Percentiles rank a stretch among this genome's conserved stretches.
These are phyloP conservation scores for Pelargonium australe DNA, from an alignment of 441 rosid species.

Conservation along the genomic window DNA sequence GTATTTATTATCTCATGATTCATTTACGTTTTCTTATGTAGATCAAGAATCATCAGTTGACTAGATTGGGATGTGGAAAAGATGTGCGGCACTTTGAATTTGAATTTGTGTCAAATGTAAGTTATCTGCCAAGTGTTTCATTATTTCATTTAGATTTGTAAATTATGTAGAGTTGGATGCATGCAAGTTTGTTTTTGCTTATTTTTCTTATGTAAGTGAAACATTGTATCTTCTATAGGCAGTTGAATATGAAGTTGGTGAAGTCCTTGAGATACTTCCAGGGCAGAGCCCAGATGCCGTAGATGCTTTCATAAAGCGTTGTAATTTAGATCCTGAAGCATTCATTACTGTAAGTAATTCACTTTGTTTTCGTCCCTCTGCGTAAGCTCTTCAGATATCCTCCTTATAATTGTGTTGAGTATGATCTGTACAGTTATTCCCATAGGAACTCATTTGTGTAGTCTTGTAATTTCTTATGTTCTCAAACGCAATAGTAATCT, in stretches of 20 bases:
- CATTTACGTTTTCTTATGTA: conserved; percentile 25
- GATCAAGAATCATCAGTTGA: conserved; percentile 59
- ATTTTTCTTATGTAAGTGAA: conserved; percentile 10
- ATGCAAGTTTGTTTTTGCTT: conserved; percentile 7
- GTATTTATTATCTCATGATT: not conserved
- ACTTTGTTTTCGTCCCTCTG: conserved; percentile 10
- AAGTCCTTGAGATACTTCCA: conserved; percentile 86
- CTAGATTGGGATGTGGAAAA: conserved; percentile 54
- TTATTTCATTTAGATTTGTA: not conserved
- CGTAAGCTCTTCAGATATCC: not conserved
- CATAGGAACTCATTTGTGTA: not conserved
- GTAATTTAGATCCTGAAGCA: conserved; percentile 74
- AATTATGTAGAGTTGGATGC: conserved; percentile 1
- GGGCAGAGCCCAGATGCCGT: conserved; percentile 55
- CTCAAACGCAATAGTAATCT: not conserved
- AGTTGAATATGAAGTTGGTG: conserved; percentile 64
- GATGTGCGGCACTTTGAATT: conserved; percentile 92
- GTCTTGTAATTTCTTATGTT: not conserved
- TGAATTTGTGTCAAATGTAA: conserved; percentile 65
- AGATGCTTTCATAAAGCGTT: conserved; percentile 63
- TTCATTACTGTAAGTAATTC: conserved; percentile 55
- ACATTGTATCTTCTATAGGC: conserved; percentile 30
- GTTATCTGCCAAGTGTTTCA: conserved; percentile 23
- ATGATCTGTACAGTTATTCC: not conserved
- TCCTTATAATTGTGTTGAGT: not conserved